These are phyloP conservation scores for Neurospora sp. DNA, from an alignment of 495 filamentous ascomycete species.

Conservation along the genomic window DNA sequence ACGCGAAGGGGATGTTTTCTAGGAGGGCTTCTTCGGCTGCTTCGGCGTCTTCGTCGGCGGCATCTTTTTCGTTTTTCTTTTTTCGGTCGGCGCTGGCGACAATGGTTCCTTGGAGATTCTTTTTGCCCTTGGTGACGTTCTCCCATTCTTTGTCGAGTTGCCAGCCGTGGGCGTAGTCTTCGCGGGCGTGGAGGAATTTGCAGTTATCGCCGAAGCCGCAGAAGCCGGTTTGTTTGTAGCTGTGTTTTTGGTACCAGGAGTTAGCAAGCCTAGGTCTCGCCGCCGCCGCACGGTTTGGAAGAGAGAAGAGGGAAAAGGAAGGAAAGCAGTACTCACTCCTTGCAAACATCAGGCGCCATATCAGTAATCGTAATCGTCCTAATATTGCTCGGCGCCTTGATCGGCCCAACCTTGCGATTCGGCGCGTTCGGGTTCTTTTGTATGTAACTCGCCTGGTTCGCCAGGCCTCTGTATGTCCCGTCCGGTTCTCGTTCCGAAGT, in stretches of 20 bases:
- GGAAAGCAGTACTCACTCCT: constrained; percentile 41
- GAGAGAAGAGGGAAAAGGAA: not conserved
- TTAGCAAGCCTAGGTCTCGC: not conserved
- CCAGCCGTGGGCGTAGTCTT: constrained; percentile 91
- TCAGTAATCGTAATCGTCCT: constrained; percentile 85
- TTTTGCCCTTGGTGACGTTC: constrained; percentile 65
- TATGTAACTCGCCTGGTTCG: constrained; percentile 64
- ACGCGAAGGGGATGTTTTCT: constrained; percentile 90
- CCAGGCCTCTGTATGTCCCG: constrained; percentile 68
- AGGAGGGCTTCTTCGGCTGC: constrained; percentile 68
- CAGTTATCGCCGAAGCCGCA: constrained; percentile 42
- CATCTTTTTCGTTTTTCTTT: constrained; percentile 22
- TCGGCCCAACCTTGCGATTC: constrained; percentile 61
- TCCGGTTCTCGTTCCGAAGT: constrained; percentile 25
- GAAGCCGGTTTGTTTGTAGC: constrained; percentile 15
- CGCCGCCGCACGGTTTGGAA: not conserved
- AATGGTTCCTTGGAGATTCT: constrained; percentile 49
- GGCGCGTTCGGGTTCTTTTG: constrained; percentile 76
- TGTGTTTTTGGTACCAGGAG: not conserved
- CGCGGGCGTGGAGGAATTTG: constrained; percentile 78
- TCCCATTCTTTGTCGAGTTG: constrained; percentile 94
- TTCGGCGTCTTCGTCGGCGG: constrained; percentile 40
- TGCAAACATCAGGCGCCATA: constrained; percentile 90
- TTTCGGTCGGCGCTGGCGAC: constrained; percentile 50
- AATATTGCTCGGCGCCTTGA: constrained; percentile 84